Evolutionary conservation across 2,329 filamentous ascomycete genomes (phyloP).

Genomic region (Lithohypha guttulata): DNA sequence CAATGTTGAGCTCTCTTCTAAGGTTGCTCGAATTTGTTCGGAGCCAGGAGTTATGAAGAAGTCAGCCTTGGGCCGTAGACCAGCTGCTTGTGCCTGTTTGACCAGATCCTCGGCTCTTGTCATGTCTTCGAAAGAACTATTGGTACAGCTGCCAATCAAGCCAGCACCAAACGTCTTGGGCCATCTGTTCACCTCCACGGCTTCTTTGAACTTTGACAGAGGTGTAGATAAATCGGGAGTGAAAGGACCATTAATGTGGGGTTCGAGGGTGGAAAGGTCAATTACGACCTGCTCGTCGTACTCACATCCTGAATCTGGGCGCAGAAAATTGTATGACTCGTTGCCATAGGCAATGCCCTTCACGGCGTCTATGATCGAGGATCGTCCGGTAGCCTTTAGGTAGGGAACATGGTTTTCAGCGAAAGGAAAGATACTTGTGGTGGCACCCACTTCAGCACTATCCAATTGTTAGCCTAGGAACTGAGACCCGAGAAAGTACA

Average conservation of each 20-base stretch:
- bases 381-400: constrained; percentile 70
- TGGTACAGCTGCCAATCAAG: constrained; percentile 95
- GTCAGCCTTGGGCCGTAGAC: constrained; percentile 75
- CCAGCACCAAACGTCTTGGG: constrained; percentile 83
- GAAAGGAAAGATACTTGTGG: constrained; percentile 90
- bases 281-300: constrained; percentile 91
- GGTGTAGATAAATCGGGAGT: constrained; percentile 93
- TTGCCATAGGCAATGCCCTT: constrained; percentile 49
- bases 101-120: constrained; percentile 86
- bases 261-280: constrained; percentile 79
- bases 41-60: constrained; percentile 96
- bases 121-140: constrained; percentile 99
- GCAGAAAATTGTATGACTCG: constrained; percentile 54
- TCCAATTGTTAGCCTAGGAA: too few relatives aligned
- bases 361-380: constrained; percentile 57
- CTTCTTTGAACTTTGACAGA: constrained; percentile 76
- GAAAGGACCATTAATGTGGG: constrained; percentile 93
- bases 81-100: constrained; percentile 80
- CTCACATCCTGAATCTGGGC: constrained; percentile 67
- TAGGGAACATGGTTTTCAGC: constrained; percentile 75
- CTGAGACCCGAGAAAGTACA: too few relatives aligned
- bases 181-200: constrained; percentile 77
- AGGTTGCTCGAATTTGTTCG: constrained; percentile 90
- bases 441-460: constrained; percentile 80
- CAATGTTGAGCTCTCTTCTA: constrained; percentile 80